Conservation (phyloP, 1,284 basidiomycete species). For the Thecaphora thlaspeos region DNA sequence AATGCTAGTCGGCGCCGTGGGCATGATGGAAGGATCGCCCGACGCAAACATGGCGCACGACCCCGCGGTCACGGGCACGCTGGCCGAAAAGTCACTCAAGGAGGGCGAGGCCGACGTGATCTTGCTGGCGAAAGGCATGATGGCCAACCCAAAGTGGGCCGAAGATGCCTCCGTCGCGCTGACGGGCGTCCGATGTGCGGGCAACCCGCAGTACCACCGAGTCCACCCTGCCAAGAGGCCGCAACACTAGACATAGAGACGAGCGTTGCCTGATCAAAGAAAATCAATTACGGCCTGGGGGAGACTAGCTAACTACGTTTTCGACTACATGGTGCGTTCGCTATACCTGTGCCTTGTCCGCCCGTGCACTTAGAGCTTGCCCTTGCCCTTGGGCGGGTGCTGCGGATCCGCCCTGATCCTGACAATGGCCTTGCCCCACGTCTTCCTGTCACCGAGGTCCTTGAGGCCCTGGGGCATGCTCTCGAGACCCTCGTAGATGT, state of each 20-base stretch:
- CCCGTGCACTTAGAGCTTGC: constrained; percentile 29
- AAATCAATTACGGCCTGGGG: no score
- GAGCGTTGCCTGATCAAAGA: no score
- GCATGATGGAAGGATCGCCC: constrained; percentile 43
- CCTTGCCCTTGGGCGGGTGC: constrained; percentile 36
- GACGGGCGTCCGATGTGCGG: constrained; percentile 24
- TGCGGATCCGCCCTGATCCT: constrained; percentile 60
- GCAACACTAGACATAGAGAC: background rate
- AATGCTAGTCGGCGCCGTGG: constrained; percentile 48
- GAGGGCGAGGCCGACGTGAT: constrained; percentile 37
- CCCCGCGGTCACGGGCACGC: constrained; percentile 25
- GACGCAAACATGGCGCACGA: constrained; percentile 20
- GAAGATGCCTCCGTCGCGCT: constrained; percentile 36
- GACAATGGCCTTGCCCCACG: constrained; percentile 88
- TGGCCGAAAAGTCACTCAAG: constrained; percentile 45
- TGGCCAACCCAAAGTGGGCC: constrained; percentile 46
- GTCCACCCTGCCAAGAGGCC: constrained; percentile 21
- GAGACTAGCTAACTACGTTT: no score
- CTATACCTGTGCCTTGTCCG: background rate
- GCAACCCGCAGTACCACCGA: constrained; percentile 46
- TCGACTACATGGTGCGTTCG: background rate
- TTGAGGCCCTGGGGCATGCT: constrained; percentile 65
- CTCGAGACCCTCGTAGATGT: constrained; percentile 71
- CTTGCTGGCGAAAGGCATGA: constrained; percentile 40
- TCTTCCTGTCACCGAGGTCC: constrained; percentile 70